These are phyloP conservation scores for Didymella segeticola DNA, from an alignment of 2,329 filamentous ascomycete genomes.

Conservation along the genomic window DNA sequence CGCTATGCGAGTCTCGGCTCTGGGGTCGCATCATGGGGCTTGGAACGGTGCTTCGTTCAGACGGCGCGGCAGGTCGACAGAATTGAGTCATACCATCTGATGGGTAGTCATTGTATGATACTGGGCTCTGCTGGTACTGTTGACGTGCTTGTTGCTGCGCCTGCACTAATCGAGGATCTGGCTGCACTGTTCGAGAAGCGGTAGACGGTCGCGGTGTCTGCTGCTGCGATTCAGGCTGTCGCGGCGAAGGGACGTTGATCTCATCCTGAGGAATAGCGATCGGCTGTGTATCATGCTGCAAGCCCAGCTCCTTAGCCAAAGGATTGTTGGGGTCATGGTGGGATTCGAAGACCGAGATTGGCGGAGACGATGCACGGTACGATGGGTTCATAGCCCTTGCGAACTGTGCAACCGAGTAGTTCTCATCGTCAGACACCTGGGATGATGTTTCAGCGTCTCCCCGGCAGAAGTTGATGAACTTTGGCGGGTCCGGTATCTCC, in stretches of 20 bases:
- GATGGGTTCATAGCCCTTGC: constrained; percentile 93
- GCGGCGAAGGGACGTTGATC: constrained; percentile 18
- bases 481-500: constrained; percentile 95
- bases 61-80: constrained; percentile 76
- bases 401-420: constrained; percentile 95
- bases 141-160: constrained; percentile 48
- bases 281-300: constrained; percentile 49
- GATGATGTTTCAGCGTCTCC: constrained; percentile 86
- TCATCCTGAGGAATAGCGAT: constrained; percentile 30
- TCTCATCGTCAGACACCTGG: constrained; percentile 83
- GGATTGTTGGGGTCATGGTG: constrained; percentile 85
- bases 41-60: constrained; percentile 72
- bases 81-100: constrained; percentile 98
- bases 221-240: constrained; percentile 10
- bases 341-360: constrained; percentile 90
- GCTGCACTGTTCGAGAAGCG: constrained; percentile 33
- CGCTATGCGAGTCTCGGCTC: constrained; percentile 88
- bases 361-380: constrained; percentile 93
- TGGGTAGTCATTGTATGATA: constrained; percentile 93
- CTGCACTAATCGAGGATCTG: constrained; percentile 45
- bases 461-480: constrained; percentile 98
- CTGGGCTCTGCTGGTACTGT: constrained; percentile 59
- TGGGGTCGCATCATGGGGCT: constrained; percentile 75
- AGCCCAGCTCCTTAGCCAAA: constrained; percentile 72
- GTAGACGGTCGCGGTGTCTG: constrained; percentile 15